Base-by-base conservation (phyloP, 805 yeast genomes). In the Suhomyces sp. region DNA sequence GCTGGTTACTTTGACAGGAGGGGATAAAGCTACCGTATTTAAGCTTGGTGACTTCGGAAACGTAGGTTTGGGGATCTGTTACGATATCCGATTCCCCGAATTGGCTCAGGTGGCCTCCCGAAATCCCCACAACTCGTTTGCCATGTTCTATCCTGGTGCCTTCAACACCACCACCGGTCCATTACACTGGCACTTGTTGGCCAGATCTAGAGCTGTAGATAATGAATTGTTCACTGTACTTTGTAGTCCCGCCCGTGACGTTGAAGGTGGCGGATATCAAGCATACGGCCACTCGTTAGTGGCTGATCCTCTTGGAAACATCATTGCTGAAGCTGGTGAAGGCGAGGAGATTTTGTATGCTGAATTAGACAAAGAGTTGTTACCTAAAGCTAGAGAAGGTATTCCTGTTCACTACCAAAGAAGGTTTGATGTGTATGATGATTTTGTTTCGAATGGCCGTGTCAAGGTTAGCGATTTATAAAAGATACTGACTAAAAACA, bases 161-260 rank as follows among this genome's bases (percentile, higher is more conserved):
- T 87, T 87, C 72, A 87, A 87, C 72, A 85, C 92, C 6, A 85
- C 86, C 13, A 87, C 94, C 0, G 96, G 96, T 0, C 96, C 96
- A 0, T 71, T 85, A 67, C 93, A 85, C 65, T 87, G 96, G 96
- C 87, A 84, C 59, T 73, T 86, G 52, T 75, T 87, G 53, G 93
- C 90, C 1, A 77, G 84, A 54, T 73, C 89, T 0, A 74, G 94
- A 55, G 88, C 93, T 3, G 82, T 87, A 12, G 96, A 87, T 65
- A 87, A 86, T 62, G 87, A 86, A 65, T 66, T 82, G 13, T 87
- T 82, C 56, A 86, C 88, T 3, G 76, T 93, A 35, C 70, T 89
- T 57, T 90, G 97, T 57, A 89, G 97, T 6, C 97, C 97, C 3
- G 92, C 97, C 2, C 80, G 97, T 62, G 90, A 89, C 64, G 71